Percentiles rank a stretch among this genome's conserved stretches.
phyloP scores from a whole-genome alignment of 2,329 filamentous ascomycete species.

The Allantophomopsis cytisporea region DNA sequence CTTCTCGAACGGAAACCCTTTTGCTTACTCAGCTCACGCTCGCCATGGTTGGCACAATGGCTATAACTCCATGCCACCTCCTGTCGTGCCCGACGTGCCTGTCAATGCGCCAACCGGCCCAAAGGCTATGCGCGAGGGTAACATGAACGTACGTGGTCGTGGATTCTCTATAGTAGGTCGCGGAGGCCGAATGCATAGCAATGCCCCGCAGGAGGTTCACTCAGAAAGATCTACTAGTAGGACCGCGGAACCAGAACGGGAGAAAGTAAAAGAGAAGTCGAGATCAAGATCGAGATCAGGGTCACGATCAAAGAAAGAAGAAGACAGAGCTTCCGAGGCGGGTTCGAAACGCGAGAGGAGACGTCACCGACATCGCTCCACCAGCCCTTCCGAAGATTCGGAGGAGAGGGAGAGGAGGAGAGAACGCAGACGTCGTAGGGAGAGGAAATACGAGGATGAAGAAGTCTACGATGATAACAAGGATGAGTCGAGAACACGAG shows the following conservation, averaged over 20 bases:
- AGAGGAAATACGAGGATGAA: constrained; percentile 9
- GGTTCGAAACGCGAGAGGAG: constrained; percentile 9
- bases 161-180: constrained; percentile 22
- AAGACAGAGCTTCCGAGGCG: constrained; percentile 4
- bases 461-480: constrained; percentile 11
- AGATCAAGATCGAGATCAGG: constrained; percentile 17
- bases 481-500: constrained; percentile 43
- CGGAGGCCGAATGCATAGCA: constrained; percentile 11
- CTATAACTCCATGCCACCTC: constrained; percentile 3
- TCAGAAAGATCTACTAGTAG: too few species aligned
- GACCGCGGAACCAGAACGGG: neutral
- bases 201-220: constrained; percentile 4
- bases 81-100: constrained; percentile 28
- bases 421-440: constrained; percentile 12
- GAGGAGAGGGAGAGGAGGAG: constrained; percentile 16
- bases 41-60: constrained; percentile 31
- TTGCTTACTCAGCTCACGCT: constrained; percentile 56
- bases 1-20: constrained; percentile 15
- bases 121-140: constrained; percentile 83
- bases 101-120: constrained; percentile 80
- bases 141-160: constrained; percentile 67
- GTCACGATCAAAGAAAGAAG: constrained; percentile 14
- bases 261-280: constrained; percentile 4
- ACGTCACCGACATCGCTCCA: constrained; percentile 17
- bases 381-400: constrained; percentile 15